A percentile compares a stretch with the other conserved stretches of the same genome.
Evolutionary conservation across 352 stramenopile genomes (phyloP).

Genomic region (Globisporangium sylvaticum): DNA sequence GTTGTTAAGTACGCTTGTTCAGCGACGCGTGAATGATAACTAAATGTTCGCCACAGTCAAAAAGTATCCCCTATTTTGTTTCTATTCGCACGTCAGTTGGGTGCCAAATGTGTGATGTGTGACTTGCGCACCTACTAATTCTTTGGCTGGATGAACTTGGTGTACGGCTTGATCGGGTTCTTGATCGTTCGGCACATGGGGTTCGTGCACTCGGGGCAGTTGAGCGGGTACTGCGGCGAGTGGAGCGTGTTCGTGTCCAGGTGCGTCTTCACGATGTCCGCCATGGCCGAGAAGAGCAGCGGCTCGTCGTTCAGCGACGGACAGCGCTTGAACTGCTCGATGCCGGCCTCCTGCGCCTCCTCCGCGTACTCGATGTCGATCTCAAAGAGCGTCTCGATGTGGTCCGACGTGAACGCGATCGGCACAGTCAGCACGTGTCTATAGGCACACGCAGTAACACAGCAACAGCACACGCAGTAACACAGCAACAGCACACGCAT

Average conservation of each 20-base stretch:
- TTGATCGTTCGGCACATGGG: slow-evolving; percentile 79
- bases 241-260: slow-evolving; percentile 76
- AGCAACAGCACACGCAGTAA: neutral
- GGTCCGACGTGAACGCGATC: slow-evolving; percentile 98
- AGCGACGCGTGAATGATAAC: neutral
- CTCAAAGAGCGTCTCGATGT: slow-evolving; percentile 99
- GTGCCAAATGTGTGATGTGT: too few relatives aligned
- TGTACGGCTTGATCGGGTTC: slow-evolving; percentile 82
- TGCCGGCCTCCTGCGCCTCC: slow-evolving; percentile 92
- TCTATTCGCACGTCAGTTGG: neutral
- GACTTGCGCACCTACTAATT: too few relatives aligned
- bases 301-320: slow-evolving; percentile 95
- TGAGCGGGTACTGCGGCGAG: slow-evolving; percentile 80
- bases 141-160: slow-evolving; percentile 24
- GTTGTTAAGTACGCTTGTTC: neutral
- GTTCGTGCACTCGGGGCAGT: slow-evolving; percentile 80
- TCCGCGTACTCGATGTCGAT: slow-evolving; percentile 99
- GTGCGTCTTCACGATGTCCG: slow-evolving; percentile 94
- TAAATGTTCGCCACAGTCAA: neutral
- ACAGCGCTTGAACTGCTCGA: slow-evolving; percentile 93
- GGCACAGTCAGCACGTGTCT: slow-evolving; percentile 96
- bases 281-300: slow-evolving; percentile 95
- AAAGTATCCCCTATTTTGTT: neutral
- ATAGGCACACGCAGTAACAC: neutral
- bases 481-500: neutral